phyloP scores from a whole-genome alignment of 352 stramenopile genomes.

The Phytophthora melonis region DNA sequence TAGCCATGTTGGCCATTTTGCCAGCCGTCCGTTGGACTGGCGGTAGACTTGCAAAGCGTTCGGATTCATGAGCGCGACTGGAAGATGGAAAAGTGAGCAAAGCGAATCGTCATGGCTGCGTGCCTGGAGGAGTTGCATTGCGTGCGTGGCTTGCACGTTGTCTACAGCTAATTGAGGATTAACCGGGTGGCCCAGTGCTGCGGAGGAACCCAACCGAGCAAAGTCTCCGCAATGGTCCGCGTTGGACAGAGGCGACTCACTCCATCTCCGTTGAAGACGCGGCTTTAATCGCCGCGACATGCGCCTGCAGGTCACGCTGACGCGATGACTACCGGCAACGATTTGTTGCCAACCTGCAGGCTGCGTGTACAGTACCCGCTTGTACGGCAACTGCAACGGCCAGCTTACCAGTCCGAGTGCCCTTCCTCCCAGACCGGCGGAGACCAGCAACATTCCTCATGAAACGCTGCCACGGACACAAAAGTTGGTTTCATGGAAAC shows the following conservation, averaged over 20 bases:
- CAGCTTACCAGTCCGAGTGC: not conserved
- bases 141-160: not conserved
- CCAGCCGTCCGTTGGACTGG: slow-evolving; percentile 19
- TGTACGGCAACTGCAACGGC: not conserved
- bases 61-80: not conserved
- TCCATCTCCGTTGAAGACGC: not conserved
- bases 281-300: not conserved
- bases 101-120: not conserved
- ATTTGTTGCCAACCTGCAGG: not conserved
- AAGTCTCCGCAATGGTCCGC: not conserved
- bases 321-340: not conserved
- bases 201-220: not conserved
- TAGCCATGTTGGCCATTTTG: slow-evolving; percentile 10
- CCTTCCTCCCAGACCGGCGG: too few species aligned
- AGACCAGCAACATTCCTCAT: too few species aligned
- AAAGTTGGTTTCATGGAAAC: too few species aligned
- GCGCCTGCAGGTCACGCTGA: not conserved
- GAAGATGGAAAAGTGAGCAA: not conserved
- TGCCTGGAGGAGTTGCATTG: not conserved
- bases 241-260: not conserved
- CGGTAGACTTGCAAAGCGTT: slow-evolving; percentile 3
- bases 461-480: too few species aligned
- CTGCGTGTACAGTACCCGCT: not conserved
- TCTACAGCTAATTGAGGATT: not conserved
- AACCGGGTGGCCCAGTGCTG: not conserved